These are phyloP conservation scores for Irineochytrium annulatum DNA, from an alignment of 192 early-diverging fungal species.

Conservation along the genomic window DNA sequence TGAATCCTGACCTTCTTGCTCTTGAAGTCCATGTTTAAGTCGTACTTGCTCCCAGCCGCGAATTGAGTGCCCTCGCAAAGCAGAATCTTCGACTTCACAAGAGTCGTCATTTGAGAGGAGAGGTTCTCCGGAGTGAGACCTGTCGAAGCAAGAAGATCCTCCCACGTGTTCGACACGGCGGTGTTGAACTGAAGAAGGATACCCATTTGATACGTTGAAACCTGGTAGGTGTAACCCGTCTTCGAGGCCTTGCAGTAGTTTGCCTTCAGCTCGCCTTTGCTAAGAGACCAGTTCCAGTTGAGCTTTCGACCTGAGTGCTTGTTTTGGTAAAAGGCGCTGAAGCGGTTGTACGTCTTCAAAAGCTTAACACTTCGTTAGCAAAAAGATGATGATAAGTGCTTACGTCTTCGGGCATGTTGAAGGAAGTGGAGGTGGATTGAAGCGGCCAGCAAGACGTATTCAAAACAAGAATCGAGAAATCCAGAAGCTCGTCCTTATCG, in stretches of 20 bases:
- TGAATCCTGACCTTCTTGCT: slow-evolving; percentile 87
- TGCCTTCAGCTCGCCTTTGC: slow-evolving; percentile 90
- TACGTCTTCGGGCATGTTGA: slow-evolving; percentile 84
- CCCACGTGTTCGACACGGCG: slow-evolving; percentile 67
- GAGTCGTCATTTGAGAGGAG: slow-evolving; percentile 61
- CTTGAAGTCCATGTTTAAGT: slow-evolving; percentile 69
- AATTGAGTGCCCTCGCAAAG: slow-evolving; percentile 31
- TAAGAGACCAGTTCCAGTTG: slow-evolving; percentile 91
- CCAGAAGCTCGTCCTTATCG: slow-evolving; percentile 47
- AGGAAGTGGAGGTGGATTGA: slow-evolving; percentile 67
- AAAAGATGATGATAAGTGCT: slow-evolving; percentile 2
- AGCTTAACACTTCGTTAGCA: slow-evolving; percentile 38
- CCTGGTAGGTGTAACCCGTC: slow-evolving; percentile 73
- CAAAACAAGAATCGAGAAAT: slow-evolving; percentile 85
- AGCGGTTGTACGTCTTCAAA: slow-evolving; percentile 76
- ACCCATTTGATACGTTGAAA: slow-evolving; percentile 89
- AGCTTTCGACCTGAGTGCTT: slow-evolving; percentile 88
- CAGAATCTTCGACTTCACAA: slow-evolving; percentile 84
- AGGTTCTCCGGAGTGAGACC: slow-evolving; percentile 67
- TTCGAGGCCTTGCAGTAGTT: slow-evolving; percentile 76
- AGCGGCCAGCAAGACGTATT: slow-evolving; percentile 89
- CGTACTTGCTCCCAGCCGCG: slow-evolving; percentile 55
- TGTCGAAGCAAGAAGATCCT: slow-evolving; percentile 72
- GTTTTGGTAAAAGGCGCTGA: slow-evolving; percentile 81
- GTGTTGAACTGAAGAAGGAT: slow-evolving; percentile 89